phyloP scores from a whole-genome alignment of 1,139 yeast species.

The Debaryomycetaceae sp. region DNA sequence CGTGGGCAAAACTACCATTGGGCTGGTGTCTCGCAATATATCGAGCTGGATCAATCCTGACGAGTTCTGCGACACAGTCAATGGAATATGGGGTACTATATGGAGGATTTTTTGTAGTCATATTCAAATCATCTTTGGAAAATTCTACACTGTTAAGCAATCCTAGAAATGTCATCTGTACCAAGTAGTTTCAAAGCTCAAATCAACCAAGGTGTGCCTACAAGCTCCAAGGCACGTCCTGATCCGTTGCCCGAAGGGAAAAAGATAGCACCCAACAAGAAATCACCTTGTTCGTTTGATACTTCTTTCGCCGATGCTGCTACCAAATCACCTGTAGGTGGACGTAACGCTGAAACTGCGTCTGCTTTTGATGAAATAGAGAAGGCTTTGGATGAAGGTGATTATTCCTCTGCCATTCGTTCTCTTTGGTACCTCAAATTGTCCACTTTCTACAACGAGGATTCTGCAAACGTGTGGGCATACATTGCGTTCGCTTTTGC shows the following conservation, averaged over 20 bases:
- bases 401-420: conserved; percentile 12
- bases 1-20: too few species aligned
- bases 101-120: too few species aligned
- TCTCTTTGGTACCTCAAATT: conserved; percentile 11
- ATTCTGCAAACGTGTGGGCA: conserved; percentile 14
- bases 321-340: conserved; percentile 8
- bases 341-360: conserved; percentile 10
- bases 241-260: conserved; percentile 15
- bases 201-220: conserved; percentile 15
- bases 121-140: too few species aligned
- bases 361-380: conserved; percentile 11
- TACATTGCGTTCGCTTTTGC: conserved; percentile 15
- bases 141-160: too few species aligned
- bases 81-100: too few species aligned
- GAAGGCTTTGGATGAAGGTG: conserved; percentile 7
- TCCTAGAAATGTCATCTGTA: conserved; percentile 8
- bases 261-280: conserved; percentile 13
- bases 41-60: too few species aligned
- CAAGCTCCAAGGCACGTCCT: conserved; percentile 13
- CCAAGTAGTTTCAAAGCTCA: conserved; percentile 14
- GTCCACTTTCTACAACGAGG: conserved; percentile 13
- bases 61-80: too few species aligned
- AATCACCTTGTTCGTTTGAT: conserved; percentile 11
- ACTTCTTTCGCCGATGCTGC: conserved; percentile 10
- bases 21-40: too few species aligned